Percentiles rank a stretch among this genome's conserved stretches.
Conservation (phyloP, 2,329 filamentous ascomycete genomes). For the Alternaria brassicae region DNA sequence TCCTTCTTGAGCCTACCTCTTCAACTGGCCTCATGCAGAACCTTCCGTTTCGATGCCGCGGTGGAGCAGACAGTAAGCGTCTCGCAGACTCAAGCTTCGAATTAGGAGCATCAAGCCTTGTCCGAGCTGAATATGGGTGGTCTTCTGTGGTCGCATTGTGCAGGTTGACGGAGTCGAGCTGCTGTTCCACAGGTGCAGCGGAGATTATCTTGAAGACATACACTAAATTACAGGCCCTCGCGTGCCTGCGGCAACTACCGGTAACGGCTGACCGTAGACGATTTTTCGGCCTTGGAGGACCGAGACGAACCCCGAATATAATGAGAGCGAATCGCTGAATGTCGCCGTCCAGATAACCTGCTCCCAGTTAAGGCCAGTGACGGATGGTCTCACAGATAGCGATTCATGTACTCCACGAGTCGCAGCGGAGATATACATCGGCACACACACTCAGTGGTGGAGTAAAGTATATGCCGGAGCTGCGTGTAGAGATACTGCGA, state of each 20-base stretch:
- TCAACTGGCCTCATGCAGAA: background rate
- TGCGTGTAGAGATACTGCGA: background rate
- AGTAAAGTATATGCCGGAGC: background rate
- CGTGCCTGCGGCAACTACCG: no score
- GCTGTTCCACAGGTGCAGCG: no score
- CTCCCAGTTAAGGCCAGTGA: no score
- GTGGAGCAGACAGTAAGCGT: conserved; percentile 4
- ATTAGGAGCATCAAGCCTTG: background rate
- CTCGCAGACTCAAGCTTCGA: conserved; percentile 2
- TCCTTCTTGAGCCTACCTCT: conserved; percentile 6
- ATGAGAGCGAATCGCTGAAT: no score
- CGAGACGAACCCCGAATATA: no score
- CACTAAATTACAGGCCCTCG: no score
- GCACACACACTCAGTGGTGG: conserved; percentile 6
- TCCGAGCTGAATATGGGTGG: background rate
- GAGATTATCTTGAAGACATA: no score
- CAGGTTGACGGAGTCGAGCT: conserved; percentile 4
- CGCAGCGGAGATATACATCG: background rate
- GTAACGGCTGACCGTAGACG: no score
- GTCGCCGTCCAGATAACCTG: no score
- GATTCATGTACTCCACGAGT: no score
- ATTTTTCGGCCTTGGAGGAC: no score
- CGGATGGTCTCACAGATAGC: no score
- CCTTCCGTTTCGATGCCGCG: background rate
- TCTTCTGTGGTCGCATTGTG: background rate